phyloP scores from a whole-genome alignment of 2,329 filamentous ascomycete genomes.

The Microcera coccophila region DNA sequence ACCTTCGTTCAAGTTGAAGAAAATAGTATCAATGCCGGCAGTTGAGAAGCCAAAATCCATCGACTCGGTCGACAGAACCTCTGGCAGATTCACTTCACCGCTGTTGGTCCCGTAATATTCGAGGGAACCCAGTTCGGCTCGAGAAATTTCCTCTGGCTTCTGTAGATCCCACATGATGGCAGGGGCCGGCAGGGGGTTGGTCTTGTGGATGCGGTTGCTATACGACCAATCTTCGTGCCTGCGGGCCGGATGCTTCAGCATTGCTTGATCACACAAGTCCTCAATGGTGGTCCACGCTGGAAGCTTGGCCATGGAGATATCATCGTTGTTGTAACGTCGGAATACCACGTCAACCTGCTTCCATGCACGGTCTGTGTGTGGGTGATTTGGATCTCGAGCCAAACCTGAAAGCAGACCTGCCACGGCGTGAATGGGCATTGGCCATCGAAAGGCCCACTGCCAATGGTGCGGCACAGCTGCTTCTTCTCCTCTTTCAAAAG shows the following conservation, averaged over 20 bases:
- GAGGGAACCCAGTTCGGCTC: conserved; percentile 5
- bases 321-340: conserved; percentile 16
- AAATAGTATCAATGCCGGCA: conserved; percentile 10
- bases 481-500: conserved; percentile 12
- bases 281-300: conserved; percentile 15
- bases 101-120: conserved; percentile 4
- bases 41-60: conserved; percentile 9
- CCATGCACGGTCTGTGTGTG: conserved; percentile 15
- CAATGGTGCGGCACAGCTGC: conserved; percentile 11
- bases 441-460: conserved; percentile 17
- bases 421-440: conserved; percentile 15
- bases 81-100: conserved; percentile 3
- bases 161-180: background rate
- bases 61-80: conserved; percentile 1
- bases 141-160: conserved; percentile 5
- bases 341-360: conserved; percentile 13
- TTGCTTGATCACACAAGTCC: conserved; percentile 14
- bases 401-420: conserved; percentile 11
- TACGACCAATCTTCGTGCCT: conserved; percentile 11
- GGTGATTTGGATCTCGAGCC: conserved; percentile 10
- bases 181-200: background rate
- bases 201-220: conserved; percentile 8
- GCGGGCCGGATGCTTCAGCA: conserved; percentile 7
- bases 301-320: conserved; percentile 13
- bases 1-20: conserved; percentile 13